A percentile compares a stretch with the other conserved stretches of the same genome.
Evolutionary conservation across 768 basidiomycete genomes (phyloP).

Genomic region (Sarcodon aspratus): DNA sequence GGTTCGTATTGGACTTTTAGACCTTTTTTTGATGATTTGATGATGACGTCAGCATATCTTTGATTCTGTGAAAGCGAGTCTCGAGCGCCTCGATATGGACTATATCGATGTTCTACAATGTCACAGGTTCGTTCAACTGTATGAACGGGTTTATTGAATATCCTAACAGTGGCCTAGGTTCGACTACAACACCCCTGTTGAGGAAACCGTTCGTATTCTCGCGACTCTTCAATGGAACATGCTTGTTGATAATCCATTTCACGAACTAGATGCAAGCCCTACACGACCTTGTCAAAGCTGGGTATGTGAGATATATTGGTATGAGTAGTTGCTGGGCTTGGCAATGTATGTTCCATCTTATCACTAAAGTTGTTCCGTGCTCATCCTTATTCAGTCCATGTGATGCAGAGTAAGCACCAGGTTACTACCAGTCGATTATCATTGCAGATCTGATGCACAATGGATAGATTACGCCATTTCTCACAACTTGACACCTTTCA

Average conservation of each 20-base stretch:
- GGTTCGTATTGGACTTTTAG: constrained; percentile 10
- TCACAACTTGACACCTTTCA: constrained; percentile 26
- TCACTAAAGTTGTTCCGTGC: background rate
- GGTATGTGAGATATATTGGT: constrained; percentile 26
- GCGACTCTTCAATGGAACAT: background rate
- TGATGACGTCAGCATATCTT: constrained; percentile 34
- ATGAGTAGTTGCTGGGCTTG: constrained; percentile 21
- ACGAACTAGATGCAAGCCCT: constrained; percentile 24
- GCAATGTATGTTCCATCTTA: constrained; percentile 11
- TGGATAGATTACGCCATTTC: constrained; percentile 15
- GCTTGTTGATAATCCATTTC: no score
- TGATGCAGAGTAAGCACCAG: constrained; percentile 14
- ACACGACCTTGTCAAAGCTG: constrained; percentile 29
- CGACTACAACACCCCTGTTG: constrained; percentile 23
- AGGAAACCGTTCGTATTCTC: constrained; percentile 14
- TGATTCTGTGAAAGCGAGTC: constrained; percentile 38
- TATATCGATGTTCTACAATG: constrained; percentile 68
- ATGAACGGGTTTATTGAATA: background rate
- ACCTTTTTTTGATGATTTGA: background rate
- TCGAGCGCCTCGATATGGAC: constrained; percentile 57
- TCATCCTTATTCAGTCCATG: constrained; percentile 10
- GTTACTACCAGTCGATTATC: background rate
- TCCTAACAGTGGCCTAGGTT: background rate
- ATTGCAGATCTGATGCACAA: background rate
- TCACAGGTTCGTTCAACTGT: constrained; percentile 6